Conservation (phyloP, 495 filamentous ascomycete species). For the Chaetomium cochliodes region DNA sequence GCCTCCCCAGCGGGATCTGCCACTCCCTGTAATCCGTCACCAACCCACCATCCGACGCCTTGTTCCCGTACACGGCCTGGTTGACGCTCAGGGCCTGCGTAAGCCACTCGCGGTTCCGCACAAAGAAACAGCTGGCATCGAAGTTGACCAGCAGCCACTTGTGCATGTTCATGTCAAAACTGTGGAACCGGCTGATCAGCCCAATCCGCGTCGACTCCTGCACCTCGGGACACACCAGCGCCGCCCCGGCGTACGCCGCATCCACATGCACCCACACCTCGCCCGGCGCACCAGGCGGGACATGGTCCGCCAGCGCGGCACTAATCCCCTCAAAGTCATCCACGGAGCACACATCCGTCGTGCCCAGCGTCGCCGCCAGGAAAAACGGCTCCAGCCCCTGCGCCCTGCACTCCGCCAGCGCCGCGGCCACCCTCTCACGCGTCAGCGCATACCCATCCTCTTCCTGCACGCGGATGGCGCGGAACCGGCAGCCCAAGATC, state of each 20-base stretch:
- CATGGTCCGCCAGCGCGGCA: conserved; percentile 59
- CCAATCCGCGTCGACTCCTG: conserved; percentile 51
- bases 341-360: conserved; percentile 82
- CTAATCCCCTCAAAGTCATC: conserved; percentile 77
- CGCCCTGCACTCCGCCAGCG: conserved; percentile 58
- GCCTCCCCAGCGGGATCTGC: conserved; percentile 90
- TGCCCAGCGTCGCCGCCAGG: conserved; percentile 80
- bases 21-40: conserved; percentile 98
- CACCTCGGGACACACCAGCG: conserved; percentile 77
- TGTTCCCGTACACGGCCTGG: conserved; percentile 73
- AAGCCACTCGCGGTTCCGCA: conserved; percentile 71
- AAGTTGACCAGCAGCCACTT: conserved; percentile 98
- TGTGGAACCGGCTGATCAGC: conserved; percentile 68
- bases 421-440: conserved; percentile 55
- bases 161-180: conserved; percentile 94
- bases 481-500: conserved; percentile 79
- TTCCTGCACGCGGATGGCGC: conserved; percentile 59
- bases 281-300: conserved; percentile 31
- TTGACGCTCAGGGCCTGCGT: conserved; percentile 78
- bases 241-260: conserved; percentile 88
- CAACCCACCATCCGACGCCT: conserved; percentile 73
- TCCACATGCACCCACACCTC: conserved; percentile 89
- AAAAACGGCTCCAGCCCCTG: conserved; percentile 81
- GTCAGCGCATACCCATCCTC: conserved; percentile 71
- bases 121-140: conserved; percentile 81